Evolutionary conservation across 805 yeast genomes (phyloP), one percentile per base, ranked within the genome.

Genomic region (Blastobotrys peoriensis): DNA sequence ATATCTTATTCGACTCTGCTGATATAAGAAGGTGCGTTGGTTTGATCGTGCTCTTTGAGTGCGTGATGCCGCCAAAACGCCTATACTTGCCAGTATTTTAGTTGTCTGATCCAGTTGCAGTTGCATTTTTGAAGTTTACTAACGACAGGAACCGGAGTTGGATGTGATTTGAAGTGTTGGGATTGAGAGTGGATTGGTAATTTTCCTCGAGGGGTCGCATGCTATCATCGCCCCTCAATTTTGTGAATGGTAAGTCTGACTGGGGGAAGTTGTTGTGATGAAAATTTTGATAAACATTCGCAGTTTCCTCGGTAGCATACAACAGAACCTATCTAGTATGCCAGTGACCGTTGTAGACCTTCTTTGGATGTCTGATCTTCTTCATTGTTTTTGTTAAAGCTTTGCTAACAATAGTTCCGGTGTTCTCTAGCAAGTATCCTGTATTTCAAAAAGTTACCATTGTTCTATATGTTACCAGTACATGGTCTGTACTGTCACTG

Each of bases 231-330:
- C n/a, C n/a, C n/a, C n/a, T n/a, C n/a, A n/a, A n/a, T n/a, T n/a
- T n/a, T n/a, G n/a, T n/a, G n/a, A n/a, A n/a, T n/a, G n/a, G 42
- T 40, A 33, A 22, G 38, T 48, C 13, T 25, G 33, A 16, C 15
- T 37, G 41, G 19, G 33, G 33, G 6, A 17, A 33, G 47, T 48
- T 57, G 53, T 52, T 25, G 53, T 63, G 67, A 64, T 61, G 68
- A 64, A 59, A 61, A 53, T 34, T 30, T 48, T 45, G 49, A 36
- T 60, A 51, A 63, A 64, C 69, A 64, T 64, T 64, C 69, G 69
- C 69, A 64, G 69, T 64, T 64, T 64, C 69, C 69, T 63, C 69
- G 68, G 69, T 65, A 64, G 69, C 63, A 57, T 50, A 57, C 68
- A 58, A 45, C 47, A 53, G 66, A 64, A 62, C 68, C 68, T 62